A percentile compares a stretch with the other conserved stretches of the same genome.
Conservation (phyloP, 306 rosid species). For the Fagus crenata region DNA sequence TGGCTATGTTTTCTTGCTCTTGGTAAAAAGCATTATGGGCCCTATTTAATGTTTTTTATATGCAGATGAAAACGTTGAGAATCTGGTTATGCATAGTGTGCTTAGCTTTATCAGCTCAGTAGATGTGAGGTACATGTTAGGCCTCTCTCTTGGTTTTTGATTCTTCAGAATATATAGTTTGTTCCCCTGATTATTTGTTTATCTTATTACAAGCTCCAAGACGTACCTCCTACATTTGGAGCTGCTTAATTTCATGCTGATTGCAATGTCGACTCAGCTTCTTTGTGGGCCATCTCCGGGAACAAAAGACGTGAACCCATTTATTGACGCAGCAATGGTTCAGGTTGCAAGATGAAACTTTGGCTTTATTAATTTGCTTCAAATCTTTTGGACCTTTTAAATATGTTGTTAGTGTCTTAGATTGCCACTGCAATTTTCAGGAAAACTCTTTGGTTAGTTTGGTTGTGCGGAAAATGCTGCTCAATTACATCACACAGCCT, state of each 20-base stretch:
- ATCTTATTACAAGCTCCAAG: constrained; percentile 43
- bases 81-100: constrained; percentile 65
- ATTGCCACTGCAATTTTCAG: constrained; percentile 51
- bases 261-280: constrained; percentile 97
- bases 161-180: constrained; percentile 26
- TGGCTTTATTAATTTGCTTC: constrained; percentile 25
- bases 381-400: constrained; percentile 14
- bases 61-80: constrained; percentile 76
- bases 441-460: constrained; percentile 68
- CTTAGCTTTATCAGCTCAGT: constrained; percentile 75
- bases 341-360: constrained; percentile 63
- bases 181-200: constrained; percentile 41
- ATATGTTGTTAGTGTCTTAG: constrained; percentile 29
- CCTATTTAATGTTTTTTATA: constrained; percentile 25
- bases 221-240: constrained; percentile 80
- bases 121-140: constrained; percentile 75
- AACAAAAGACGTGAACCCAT: constrained; percentile 78
- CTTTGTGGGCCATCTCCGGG: constrained; percentile 95
- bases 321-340: constrained; percentile 88
- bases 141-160: constrained; percentile 32
- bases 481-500: constrained; percentile 62
- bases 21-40: background rate
- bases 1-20: constrained; percentile 5
- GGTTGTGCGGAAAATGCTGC: constrained; percentile 70
- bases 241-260: constrained; percentile 88